Base-by-base conservation (phyloP, 768 basidiomycete genomes). In the Multifurca ochricompacta region DNA sequence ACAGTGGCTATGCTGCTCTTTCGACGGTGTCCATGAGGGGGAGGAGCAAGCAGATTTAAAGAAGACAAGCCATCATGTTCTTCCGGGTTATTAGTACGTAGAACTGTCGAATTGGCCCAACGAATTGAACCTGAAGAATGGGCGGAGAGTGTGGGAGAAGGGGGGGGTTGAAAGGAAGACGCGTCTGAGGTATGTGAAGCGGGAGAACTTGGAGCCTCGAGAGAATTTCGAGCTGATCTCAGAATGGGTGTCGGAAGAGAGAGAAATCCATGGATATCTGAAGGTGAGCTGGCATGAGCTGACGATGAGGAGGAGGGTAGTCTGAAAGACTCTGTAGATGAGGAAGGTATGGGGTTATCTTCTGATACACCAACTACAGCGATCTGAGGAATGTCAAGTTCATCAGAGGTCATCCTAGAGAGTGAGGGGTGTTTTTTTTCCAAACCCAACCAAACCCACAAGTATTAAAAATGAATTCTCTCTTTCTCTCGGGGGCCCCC, bases 71-170 rank as follows among this genome's bases (percentile, higher is more conserved):
- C 85, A 27, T 69, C 72, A 30, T 68, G 71, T 31, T 76, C 75
- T 19, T 84, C 77, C 0, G 85, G 87, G 36, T 77, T 75, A 63
- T 89, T 90, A 39, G 83, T 79, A 34, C 89, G 80, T 43, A 91
- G 65, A 3, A 75, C 74, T 3, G 80, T 69, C 6, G 81, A 71
- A 3, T 78, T 76, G 30, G 64, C 67, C 55, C 84, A 88, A 31
- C 81, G 78, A 0, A 78, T 75, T 0, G 80, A 80, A 3, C 84
- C 85, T 14, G 73, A 75, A 14, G 61, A 64, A 30, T 44, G 59
- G 3, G 74, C 78, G 0, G 89, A 87, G 9, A 87, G 73, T 0
- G 88, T 89, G 1, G 88, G 89, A 0, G 88, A 91, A 0, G 88
- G 87, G 0, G 88, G 88, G 0, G 68, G 75, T 21, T 70, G 69